A percentile compares a stretch with the other conserved stretches of the same genome.
These are phyloP conservation scores for Anastatica hierochuntica DNA, from an alignment of 345 rosid genomes.

Conservation along the genomic window DNA sequence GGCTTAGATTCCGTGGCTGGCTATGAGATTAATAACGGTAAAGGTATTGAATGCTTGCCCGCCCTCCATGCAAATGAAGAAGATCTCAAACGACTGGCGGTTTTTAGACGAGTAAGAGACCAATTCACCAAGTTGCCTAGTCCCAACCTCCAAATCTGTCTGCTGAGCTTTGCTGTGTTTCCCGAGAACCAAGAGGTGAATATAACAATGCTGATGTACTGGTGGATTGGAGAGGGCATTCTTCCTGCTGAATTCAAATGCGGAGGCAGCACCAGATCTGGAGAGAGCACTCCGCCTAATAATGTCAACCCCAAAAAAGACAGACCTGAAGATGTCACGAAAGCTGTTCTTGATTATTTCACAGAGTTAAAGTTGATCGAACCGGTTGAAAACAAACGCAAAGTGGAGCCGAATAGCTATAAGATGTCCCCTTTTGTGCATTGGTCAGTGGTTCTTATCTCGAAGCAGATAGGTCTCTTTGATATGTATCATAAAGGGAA, in stretches of 20 bases:
- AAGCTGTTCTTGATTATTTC: conserved; percentile 11
- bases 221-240: conserved; percentile 52
- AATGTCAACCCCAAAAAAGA: neutral
- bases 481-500: conserved; percentile 1
- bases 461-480: conserved; percentile 17
- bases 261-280: too few relatives aligned
- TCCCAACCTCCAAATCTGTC: conserved; percentile 1
- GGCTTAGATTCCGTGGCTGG: neutral
- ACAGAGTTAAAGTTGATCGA: conserved; percentile 21
- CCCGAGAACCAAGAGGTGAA: conserved; percentile 37
- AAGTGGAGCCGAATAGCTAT: conserved; percentile 17
- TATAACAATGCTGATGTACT: conserved; percentile 34
- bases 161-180: conserved; percentile 39
- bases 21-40: neutral
- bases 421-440: conserved; percentile 40
- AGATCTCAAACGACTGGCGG: neutral
- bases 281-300: too few relatives aligned
- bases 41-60: conserved; percentile 10
- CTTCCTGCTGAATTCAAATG: neutral
- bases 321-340: conserved; percentile 7
- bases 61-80: neutral
- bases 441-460: conserved; percentile 29
- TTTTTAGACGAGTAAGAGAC: neutral
- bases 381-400: conserved; percentile 25
- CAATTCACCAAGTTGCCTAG: conserved; percentile 10